Base-by-base conservation (phyloP, 371 early-diverging fungal species). In the Batrachochytrium dendrobatidis region DNA sequence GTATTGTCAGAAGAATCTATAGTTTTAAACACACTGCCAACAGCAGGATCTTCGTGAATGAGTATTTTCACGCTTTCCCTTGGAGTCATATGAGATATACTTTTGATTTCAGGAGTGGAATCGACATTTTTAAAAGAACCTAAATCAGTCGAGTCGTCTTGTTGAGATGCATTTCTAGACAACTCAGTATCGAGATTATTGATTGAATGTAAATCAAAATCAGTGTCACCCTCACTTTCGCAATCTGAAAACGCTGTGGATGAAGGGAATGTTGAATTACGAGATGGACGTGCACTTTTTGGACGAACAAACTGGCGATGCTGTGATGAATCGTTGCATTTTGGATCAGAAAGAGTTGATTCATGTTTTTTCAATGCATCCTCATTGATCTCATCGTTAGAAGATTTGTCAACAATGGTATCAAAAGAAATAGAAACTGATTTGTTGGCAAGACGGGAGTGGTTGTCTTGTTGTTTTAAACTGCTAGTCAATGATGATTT, bases 271-370 rank as follows among this genome's bases (percentile, higher is more conserved):
- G 57, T 35, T 31, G 68, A 61, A 7, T 63, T 53, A 10, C 75
- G 62, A 2, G 70, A 66, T 4, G 75, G 75, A 1, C 75, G 57
- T 20, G 75, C 75, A 7, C 67, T 66, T 29, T 71, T 70, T 8
- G 75, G 75, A 28, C 75, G 63, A n/a, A 50, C 20, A 18, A 50
- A 34, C 20, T 48, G 48, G 34, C 55, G 59, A 1, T 63, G 30
- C 44, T 60, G 8, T 25, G 34, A 18, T 32, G 57, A 17, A 35
- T 50, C 48, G 62, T 29, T 32, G 57, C 46, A 15, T 31, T 33
- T 28, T 48, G 54, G 2, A 34, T 32, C n/a, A 45, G 55, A 2
- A 55, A 29, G 12, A 32, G 28, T 2, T 34, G 50, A 22, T 52
- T 50, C 25, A 34, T 45, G 24, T 15, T 26, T 10, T 29, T 22